Evolutionary conservation across 192 early-diverging fungal genomes (phyloP).

Genomic region (Paraglomus brasilianum): DNA sequence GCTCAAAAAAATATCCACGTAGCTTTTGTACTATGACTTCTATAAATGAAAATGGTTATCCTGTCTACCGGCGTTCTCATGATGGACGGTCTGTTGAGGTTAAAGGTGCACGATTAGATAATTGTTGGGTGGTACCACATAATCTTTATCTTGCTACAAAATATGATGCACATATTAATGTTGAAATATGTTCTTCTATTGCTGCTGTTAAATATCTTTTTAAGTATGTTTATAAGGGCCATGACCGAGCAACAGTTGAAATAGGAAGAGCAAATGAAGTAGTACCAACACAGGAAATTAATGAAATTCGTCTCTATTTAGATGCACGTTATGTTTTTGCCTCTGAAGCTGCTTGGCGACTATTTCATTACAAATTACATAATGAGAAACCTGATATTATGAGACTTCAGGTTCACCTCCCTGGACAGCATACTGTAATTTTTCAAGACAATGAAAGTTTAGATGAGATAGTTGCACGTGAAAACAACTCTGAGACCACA

Average conservation of each 20-base stretch:
- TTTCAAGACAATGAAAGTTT: conserved; percentile 19
- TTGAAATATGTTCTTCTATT: conserved; percentile 36
- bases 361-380: conserved; percentile 35
- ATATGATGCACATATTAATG: conserved; percentile 43
- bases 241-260: conserved; percentile 32
- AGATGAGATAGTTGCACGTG: conserved; percentile 11
- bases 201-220: conserved; percentile 39
- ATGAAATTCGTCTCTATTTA: conserved; percentile 3
- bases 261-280: background rate
- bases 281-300: background rate
- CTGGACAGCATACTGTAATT: background rate
- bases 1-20: conserved; percentile 36
- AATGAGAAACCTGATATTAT: conserved; percentile 3
- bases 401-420: conserved; percentile 19
- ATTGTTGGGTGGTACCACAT: conserved; percentile 36
- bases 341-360: conserved; percentile 33
- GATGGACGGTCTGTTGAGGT: background rate
- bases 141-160: conserved; percentile 37
- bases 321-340: conserved; percentile 35
- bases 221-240: conserved; percentile 44
- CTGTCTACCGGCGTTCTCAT: conserved; percentile 30
- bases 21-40: conserved; percentile 9
- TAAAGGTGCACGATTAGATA: conserved; percentile 31
- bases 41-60: conserved; percentile 32
- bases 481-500: background rate